A percentile compares a stretch with the other conserved stretches of the same genome.
These are phyloP conservation scores for Schwanniomyces pseudopolymorphus DNA, from an alignment of 805 yeast genomes.

Conservation along the genomic window DNA sequence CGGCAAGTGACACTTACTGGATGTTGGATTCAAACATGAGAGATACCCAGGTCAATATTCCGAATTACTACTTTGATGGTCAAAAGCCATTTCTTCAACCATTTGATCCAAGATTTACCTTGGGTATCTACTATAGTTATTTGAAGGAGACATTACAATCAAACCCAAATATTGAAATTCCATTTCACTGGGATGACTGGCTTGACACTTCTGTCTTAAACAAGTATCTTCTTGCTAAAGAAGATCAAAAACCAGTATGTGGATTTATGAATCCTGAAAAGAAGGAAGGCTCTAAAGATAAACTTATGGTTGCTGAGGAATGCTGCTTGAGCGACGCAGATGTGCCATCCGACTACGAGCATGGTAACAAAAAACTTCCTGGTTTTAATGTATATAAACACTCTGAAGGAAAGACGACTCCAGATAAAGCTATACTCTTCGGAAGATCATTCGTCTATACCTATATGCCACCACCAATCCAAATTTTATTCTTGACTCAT, in stretches of 20 bases:
- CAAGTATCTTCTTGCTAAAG: conserved; percentile 14
- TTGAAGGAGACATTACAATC: conserved; percentile 10
- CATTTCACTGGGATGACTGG: conserved; percentile 37
- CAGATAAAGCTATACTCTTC: conserved; percentile 25
- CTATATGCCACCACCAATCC: conserved; percentile 39
- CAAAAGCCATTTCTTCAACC: conserved; percentile 21
- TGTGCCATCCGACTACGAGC: conserved; percentile 7
- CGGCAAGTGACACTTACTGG: conserved; percentile 26
- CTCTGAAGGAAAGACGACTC: conserved; percentile 30
- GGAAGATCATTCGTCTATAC: conserved; percentile 40
- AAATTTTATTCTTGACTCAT: conserved; percentile 22
- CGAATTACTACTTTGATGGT: conserved; percentile 11
- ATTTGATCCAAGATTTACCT: conserved; percentile 30
- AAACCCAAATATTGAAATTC: conserved; percentile 22
- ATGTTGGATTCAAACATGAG: conserved; percentile 11
- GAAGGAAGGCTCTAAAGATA: conserved; percentile 6
- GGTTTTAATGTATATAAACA: conserved; percentile 38
- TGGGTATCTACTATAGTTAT: conserved; percentile 17
- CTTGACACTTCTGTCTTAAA: conserved; percentile 22
- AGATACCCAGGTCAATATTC: conserved; percentile 10
- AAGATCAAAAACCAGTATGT: conserved; percentile 36
- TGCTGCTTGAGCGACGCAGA: conserved; percentile 27
- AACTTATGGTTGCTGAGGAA: conserved; percentile 10
- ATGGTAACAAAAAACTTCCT: conserved; percentile 11
- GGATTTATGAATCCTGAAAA: conserved; percentile 39